Evolutionary conservation across 163 green algal genomes (phyloP).

Genomic region (Prototheca stagnorum): DNA sequence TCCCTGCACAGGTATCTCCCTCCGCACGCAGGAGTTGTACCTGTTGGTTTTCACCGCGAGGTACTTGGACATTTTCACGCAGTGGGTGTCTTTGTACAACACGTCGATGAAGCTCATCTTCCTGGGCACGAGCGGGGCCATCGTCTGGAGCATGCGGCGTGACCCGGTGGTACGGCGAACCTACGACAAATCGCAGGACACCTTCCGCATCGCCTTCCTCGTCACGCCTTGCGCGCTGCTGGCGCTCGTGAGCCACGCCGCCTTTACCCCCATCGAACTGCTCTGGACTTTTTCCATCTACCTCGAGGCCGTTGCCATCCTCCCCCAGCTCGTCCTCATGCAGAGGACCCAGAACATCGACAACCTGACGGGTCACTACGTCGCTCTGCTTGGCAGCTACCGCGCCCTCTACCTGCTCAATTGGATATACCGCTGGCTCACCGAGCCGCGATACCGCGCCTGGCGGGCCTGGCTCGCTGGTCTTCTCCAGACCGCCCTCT

Average conservation of each 20-base stretch:
- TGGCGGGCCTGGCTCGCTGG: conserved; percentile 91
- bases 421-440: conserved; percentile 94
- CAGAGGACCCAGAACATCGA: conserved; percentile 98
- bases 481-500: conserved; percentile 78
- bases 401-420: conserved; percentile 94
- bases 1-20: conserved; percentile 67
- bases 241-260: conserved; percentile 59
- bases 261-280: conserved; percentile 46
- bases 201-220: conserved; percentile 57
- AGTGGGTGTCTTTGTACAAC: conserved; percentile 95
- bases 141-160: conserved; percentile 85
- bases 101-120: conserved; percentile 97
- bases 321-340: conserved; percentile 95
- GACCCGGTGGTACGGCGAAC: conserved; percentile 63
- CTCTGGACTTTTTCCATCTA: conserved; percentile 99
- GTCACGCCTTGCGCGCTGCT: conserved; percentile 48
- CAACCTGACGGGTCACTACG: conserved; percentile 97
- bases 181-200: conserved; percentile 94
- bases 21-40: conserved; percentile 97
- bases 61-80: conserved; percentile 93
- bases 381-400: conserved; percentile 92
- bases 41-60: conserved; percentile 82
- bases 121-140: conserved; percentile 59
- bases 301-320: conserved; percentile 93
- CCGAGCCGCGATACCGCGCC: conserved; percentile 74